Evolutionary conservation across 768 basidiomycete genomes (phyloP), one percentile per base, ranked within the genome.

Genomic region (Obba rivulosa): DNA sequence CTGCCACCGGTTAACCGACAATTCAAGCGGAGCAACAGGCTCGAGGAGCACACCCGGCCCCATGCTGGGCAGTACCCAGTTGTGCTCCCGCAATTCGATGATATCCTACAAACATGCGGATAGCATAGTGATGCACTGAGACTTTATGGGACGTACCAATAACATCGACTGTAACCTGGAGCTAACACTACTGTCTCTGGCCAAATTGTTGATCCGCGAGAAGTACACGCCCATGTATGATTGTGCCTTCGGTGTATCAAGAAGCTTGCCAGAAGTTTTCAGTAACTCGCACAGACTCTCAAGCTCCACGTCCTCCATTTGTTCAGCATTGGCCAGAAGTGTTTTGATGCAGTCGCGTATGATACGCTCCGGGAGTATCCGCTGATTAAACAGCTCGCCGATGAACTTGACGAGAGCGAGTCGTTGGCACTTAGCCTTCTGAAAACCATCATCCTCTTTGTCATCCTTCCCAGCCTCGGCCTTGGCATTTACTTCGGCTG

Each of bases 311-410:
- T 97, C 95, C 62, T 96, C 92, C 0, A 93, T 93, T 57, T 90
- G 88, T 54, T 91, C 85, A 46, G 94, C 86, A 62, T 97, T 96
- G 46, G 83, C 80, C 11, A 98, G 74, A 10, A 97, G 78, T 70
- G 93, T 92, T 77, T 92, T 90, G 64, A 97, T 83, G 74, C 93
- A 99, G 67, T 92, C 87, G 72, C 92, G 89, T 88, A 97, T 97
- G 71, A 97, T 94, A 57, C 91, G 85, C 70, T 92, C 91, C 40
- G 92, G 92, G 46, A 97, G 73, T 92, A 97, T 95, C 70, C 89
- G 87, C 18, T 97, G 73, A 71, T 95, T 96, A 84, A 92, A 98
- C 44, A 97, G 74, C 70, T 98, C 94, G 53, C 95, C 95, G 53
- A 98, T 95, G 71, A 98, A 94, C 68, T 89, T 91, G 72, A 96